Evolutionary conservation across 257 asterid species (phyloP), one percentile per base, ranked within the genome.

Genomic region (Lantana camara): DNA sequence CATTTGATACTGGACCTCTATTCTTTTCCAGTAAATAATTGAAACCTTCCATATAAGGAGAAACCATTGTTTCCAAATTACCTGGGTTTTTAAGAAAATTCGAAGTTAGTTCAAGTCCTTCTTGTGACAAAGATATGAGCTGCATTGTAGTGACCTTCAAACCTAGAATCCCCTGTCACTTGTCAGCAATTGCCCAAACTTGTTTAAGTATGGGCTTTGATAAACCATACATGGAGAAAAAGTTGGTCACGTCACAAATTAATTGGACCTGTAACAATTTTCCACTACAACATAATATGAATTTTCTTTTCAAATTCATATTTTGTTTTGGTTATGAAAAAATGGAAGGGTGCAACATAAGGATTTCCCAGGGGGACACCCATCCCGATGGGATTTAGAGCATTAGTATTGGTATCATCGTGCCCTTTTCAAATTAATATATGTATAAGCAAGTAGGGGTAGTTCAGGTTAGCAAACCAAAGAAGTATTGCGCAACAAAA

Each of bases 121-220:
- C 85, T 87, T 92, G 98, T 59, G 94, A 96, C 63, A 93, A 76
- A 64, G 90, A 79, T 56, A 93, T 81, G 76, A 89, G 75, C 99
- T 93, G 95, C 97, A 93, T 87, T 70, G 99, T 92, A 41, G 90
- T 82, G 71, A 81, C 99, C 61, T 79, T 75, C 53, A 90, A 76
- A 57, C 89, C 97, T 52, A 93, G 77, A 76, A 72, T 90, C 9
- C 99, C 97, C 78, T 90, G 99, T 46, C 91, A 77, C 71, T 83
- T 90, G 72, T 93, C 99, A 50, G 95, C 92, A 53, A 93, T 80
- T 42, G 95, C 97, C 99, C 99, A 90, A 30, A 86, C 98, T 95
- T 85, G 96, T 72, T 92, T 89, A 60, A 92, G 89, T 76, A 86
- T 89, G 7, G 79, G 80, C 72, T 81, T 80, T 7, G 95, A 66